Percentiles rank a stretch among this genome's conserved stretches.
Evolutionary conservation across 163 green algal genomes (phyloP).

Genomic region (Scenedesmus sp.): DNA sequence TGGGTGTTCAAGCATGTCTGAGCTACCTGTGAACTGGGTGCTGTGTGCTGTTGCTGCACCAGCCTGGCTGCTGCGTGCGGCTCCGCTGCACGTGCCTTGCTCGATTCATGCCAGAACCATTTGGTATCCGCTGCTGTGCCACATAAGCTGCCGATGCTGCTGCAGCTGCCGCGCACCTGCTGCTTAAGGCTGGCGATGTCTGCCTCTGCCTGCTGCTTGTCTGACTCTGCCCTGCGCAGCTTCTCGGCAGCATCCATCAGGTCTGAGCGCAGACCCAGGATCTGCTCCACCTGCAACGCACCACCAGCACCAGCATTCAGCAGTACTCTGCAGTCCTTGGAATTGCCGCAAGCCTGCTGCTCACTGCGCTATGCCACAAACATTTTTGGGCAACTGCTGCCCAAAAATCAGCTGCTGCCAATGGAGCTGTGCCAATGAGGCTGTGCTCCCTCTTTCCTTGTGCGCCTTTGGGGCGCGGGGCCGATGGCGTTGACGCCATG

Average conservation of each 20-base stretch:
- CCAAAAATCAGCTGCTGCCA: no score
- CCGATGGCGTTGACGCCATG: no score
- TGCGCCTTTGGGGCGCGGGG: no score
- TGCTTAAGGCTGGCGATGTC: slow-evolving; percentile 80
- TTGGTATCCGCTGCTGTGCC: neutral
- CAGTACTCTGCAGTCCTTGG: neutral
- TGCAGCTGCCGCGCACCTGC: slow-evolving; percentile 47
- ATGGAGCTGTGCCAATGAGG: no score
- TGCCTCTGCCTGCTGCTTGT: slow-evolving; percentile 77
- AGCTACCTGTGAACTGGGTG: neutral
- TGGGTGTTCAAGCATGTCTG: neutral
- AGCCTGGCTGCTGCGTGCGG: neutral
- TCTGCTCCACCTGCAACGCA: slow-evolving; percentile 79
- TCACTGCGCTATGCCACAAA: no score
- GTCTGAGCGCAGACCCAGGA: slow-evolving; percentile 83
- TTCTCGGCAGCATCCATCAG: slow-evolving; percentile 82
- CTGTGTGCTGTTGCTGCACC: neutral
- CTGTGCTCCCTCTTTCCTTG: no score
- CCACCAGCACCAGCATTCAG: neutral
- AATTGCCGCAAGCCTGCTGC: neutral
- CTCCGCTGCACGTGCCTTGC: neutral
- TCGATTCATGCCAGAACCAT: neutral
- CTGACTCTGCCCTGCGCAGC: slow-evolving; percentile 75
- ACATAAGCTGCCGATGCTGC: neutral
- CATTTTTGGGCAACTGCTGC: no score